Evolutionary conservation across 495 filamentous ascomycete species (phyloP).

Genomic region (Xylaria sp.): DNA sequence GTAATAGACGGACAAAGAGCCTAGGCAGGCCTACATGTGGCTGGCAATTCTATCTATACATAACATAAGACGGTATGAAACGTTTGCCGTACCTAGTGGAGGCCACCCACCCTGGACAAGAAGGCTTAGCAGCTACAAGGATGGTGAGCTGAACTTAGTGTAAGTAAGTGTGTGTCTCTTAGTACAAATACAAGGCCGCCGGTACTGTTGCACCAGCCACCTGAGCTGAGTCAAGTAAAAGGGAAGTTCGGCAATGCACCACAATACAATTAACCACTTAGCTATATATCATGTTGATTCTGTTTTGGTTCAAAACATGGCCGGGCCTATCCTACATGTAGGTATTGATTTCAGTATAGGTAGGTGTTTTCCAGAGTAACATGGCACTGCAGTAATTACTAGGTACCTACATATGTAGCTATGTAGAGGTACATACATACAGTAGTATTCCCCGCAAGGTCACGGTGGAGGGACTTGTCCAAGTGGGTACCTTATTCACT

Average conservation of each 20-base stretch:
- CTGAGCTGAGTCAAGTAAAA: not conserved
- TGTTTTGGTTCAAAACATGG: not conserved
- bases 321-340: no score
- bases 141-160: not conserved
- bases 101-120: not conserved
- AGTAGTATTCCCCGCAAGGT: not conserved
- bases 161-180: no score
- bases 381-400: no score
- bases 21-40: not conserved
- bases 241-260: not conserved
- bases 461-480: not conserved
- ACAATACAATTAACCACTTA: no score
- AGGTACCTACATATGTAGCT: not conserved
- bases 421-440: not conserved
- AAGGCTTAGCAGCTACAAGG: conserved; percentile 19
- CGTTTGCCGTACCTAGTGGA: conserved; percentile 14
- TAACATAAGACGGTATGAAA: conserved; percentile 17
- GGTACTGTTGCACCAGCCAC: not conserved
- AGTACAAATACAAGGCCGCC: no score
- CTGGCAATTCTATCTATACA: not conserved
- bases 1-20: not conserved
- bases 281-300: not conserved
- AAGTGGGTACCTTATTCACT: no score
- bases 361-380: not conserved
- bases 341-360: not conserved